These are phyloP conservation scores for Sanguinoderma infundibulare DNA, from an alignment of 1,284 basidiomycete species.

Conservation along the genomic window DNA sequence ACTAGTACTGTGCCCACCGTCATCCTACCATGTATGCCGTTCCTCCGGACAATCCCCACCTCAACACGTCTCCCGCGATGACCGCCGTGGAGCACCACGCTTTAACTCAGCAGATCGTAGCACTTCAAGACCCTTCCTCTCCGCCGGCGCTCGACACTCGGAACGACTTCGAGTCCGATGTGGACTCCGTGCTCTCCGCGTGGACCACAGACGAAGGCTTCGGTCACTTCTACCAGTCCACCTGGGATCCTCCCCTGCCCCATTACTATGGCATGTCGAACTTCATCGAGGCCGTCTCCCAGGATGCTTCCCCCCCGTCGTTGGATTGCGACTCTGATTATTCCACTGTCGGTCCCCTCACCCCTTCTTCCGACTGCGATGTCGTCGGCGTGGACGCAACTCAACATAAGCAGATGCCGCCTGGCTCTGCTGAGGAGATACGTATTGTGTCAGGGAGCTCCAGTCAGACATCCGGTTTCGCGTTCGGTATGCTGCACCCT, in stretches of 20 bases:
- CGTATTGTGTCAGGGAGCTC: too few relatives aligned
- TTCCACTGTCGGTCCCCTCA: neutral
- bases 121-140: neutral
- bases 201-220: neutral
- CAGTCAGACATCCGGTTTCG: neutral
- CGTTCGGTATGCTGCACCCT: neutral
- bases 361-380: neutral
- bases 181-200: neutral
- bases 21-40: neutral
- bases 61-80: neutral
- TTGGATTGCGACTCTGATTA: neutral
- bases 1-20: too few relatives aligned
- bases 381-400: neutral
- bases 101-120: conserved; percentile 10
- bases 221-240: too few relatives aligned
- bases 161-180: neutral
- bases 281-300: too few relatives aligned
- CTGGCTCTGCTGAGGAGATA: neutral
- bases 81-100: too few relatives aligned
- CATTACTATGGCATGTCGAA: neutral
- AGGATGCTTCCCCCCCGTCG: neutral
- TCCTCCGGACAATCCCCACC: neutral
- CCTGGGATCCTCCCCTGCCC: neutral
- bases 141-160: neutral
- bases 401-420: neutral